Evolutionary conservation across 805 yeast genomes (phyloP), one percentile per base, ranked within the genome.

Genomic region (Pichia manshurica): DNA sequence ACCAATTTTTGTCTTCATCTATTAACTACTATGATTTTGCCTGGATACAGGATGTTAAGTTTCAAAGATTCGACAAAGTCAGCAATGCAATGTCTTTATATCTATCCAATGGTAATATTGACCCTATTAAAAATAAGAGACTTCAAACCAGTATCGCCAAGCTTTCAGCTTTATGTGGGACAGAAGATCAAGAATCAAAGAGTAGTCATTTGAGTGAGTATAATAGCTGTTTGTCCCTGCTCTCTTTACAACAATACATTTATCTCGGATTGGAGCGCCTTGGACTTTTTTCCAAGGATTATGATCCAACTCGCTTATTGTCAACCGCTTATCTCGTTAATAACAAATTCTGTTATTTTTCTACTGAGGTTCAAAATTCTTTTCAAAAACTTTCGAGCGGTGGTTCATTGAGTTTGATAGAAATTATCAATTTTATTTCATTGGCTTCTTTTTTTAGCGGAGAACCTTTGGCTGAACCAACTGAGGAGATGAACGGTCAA

Each of bases 131-230:
- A 74, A 73, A 15, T 53, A 75, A 74, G 55, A 78, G 74, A 54
- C 56, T 84, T 20, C 80, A 80, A 53, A 71, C 81, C 50, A 83
- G 87, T 48, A 64, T 88, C 43, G 90, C 95, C 2, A 88, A 88
- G 61, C 64, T 89, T 20, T 66, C 87, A 2, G 69, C 78, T 1
- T 58, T 85, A 17, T 42, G 41, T 40, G 12, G 5, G 2, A n/a
- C 35, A 33, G 5, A 21, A 28, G 17, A 21, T 3, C 13, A 10
- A n/a, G n/a, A 7, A 42, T 7, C 8, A 10, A 17, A 21, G n/a
- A 1, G 37, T 3, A n/a, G 8, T 13, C 16, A 10, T 9, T 10
- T 42, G 37, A 15, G 16, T 7, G 4, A 13, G 12, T 47, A 17
- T 17, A 38, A 38, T n/a, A 19, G 44, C 10, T 38, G 25, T 5